These are phyloP conservation scores for Podaxis carcinomalis DNA, from an alignment of 768 basidiomycete genomes.

Conservation along the genomic window DNA sequence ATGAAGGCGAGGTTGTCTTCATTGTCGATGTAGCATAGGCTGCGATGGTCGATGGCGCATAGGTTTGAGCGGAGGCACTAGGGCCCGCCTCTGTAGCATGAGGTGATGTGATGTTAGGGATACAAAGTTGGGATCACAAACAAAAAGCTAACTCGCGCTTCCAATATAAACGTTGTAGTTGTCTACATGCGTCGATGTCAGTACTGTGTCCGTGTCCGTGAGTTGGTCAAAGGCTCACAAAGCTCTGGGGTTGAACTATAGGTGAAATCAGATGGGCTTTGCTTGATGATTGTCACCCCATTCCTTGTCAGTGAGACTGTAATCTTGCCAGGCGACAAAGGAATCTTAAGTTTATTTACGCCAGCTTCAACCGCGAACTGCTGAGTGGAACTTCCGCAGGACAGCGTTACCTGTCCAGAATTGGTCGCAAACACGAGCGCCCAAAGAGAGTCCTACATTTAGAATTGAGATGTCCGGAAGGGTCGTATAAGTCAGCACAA, in stretches of 20 bases:
- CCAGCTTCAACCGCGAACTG: conserved; percentile 44
- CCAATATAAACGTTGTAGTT: conserved; percentile 65
- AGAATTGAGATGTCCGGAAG: background rate
- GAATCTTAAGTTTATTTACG: conserved; percentile 57
- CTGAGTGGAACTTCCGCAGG: conserved; percentile 33
- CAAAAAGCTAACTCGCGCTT: conserved; percentile 31
- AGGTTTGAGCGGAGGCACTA: conserved; percentile 4
- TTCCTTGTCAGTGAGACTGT: conserved; percentile 49
- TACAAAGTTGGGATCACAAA: background rate
- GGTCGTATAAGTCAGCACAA: background rate
- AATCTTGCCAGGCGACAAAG: conserved; percentile 52
- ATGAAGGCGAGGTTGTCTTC: background rate
- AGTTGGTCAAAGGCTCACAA: conserved; percentile 25
- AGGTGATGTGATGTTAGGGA: background rate
- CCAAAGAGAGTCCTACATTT: conserved; percentile 54
- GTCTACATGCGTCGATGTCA: conserved; percentile 27
- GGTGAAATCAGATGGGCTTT: conserved; percentile 41
- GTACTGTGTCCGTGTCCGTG: conserved; percentile 9
- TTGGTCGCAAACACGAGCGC: conserved; percentile 57
- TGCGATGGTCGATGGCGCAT: background rate
- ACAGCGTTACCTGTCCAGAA: conserved; percentile 49
- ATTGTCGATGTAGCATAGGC: background rate
- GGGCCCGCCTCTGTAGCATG: conserved; percentile 4
- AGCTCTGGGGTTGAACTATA: conserved; percentile 29
- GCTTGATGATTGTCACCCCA: conserved; percentile 46